Conservation (phyloP, 495 filamentous ascomycete species). For the Xylaria telfairii region DNA sequence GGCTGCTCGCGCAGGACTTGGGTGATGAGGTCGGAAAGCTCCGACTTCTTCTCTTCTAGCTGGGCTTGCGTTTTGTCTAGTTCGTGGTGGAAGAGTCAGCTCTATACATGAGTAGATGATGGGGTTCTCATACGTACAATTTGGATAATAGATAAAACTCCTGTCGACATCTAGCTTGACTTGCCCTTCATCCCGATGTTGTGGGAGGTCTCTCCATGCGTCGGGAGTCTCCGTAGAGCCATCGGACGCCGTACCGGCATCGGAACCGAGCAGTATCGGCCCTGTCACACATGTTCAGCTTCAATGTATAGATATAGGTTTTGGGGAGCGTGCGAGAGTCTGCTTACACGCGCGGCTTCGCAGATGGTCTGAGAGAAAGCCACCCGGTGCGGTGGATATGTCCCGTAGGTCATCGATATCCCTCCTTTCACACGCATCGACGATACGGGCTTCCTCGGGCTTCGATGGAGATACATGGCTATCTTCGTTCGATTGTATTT, state of each 20-base stretch:
- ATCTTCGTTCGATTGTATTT: constrained; percentile 19
- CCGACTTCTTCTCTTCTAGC: constrained; percentile 67
- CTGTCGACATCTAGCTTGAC: constrained; percentile 90
- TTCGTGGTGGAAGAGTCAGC: not conserved
- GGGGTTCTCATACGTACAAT: no score
- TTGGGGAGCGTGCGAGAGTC: not conserved
- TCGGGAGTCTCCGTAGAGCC: constrained; percentile 29
- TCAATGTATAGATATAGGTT: not conserved
- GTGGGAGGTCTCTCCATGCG: constrained; percentile 62
- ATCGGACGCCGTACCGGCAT: constrained; percentile 29
- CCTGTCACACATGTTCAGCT: constrained; percentile 53
- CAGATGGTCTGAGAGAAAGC: constrained; percentile 80
- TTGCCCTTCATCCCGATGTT: constrained; percentile 84
- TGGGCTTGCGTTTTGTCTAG: constrained; percentile 61
- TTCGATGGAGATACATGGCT: not conserved
- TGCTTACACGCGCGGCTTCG: constrained; percentile 82
- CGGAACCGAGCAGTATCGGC: constrained; percentile 77
- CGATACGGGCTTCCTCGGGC: constrained; percentile 57
- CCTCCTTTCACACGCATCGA: constrained; percentile 67
- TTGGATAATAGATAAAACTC: constrained; percentile 96
- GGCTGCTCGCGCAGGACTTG: constrained; percentile 80
- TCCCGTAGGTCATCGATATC: constrained; percentile 67
- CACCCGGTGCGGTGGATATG: constrained; percentile 74
- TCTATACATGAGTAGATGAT: constrained; percentile 31
- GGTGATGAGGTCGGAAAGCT: constrained; percentile 77